Evolutionary conservation across 345 rosid genomes (phyloP).

Genomic region (Litchi chinensis): DNA sequence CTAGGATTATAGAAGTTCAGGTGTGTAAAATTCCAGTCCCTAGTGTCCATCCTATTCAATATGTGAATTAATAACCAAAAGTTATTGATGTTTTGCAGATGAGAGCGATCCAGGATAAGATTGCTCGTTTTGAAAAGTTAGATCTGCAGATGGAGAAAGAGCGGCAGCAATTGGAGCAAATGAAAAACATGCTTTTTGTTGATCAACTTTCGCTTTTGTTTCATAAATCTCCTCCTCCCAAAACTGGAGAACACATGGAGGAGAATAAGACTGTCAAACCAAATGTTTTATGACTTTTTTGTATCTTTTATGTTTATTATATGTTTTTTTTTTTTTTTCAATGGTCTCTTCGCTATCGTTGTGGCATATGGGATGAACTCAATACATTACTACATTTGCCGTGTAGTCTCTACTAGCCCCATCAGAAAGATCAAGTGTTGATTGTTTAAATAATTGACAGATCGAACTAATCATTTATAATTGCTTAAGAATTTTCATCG

Average conservation of each 20-base stretch:
- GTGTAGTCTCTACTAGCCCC: background rate
- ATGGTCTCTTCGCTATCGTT: background rate
- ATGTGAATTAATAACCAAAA: conserved; percentile 9
- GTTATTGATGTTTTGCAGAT: conserved; percentile 45
- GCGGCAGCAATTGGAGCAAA: conserved; percentile 70
- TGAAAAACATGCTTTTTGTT: conserved; percentile 70
- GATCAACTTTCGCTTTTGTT: conserved; percentile 75
- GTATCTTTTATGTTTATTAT: background rate
- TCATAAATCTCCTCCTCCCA: conserved; percentile 41
- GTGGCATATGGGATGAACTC: background rate
- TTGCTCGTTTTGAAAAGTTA: conserved; percentile 69
- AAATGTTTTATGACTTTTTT: conserved; percentile 3
- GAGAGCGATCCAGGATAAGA: conserved; percentile 70
- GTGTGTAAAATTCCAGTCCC: conserved; percentile 37
- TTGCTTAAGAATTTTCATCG: background rate
- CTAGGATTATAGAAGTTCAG: conserved; percentile 59
- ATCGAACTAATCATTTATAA: background rate
- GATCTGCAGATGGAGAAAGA: conserved; percentile 87
- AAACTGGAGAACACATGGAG: conserved; percentile 36
- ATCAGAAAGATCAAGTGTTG: background rate
- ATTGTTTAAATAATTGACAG: background rate
- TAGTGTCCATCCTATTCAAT: background rate
- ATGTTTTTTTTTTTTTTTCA: background rate
- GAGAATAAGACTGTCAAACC: conserved; percentile 36
- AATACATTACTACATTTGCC: background rate